phyloP scores from a whole-genome alignment of 1,284 basidiomycete species.

The Ganoderma lucidum region DNA sequence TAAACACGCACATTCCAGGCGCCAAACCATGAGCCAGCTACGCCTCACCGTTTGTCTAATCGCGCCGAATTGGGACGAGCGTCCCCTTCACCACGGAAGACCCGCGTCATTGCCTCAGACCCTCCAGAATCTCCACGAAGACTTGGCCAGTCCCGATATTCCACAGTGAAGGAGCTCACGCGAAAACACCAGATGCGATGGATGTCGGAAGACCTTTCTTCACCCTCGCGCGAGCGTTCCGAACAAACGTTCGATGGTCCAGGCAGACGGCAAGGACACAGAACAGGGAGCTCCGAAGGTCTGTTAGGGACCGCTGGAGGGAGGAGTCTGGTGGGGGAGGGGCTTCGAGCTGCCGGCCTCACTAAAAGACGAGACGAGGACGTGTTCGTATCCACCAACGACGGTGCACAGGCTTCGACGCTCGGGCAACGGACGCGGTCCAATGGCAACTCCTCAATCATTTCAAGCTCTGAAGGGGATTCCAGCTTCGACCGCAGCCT shows the following conservation, averaged over 20 bases:
- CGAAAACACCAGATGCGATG: conserved; percentile 60
- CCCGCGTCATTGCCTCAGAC: conserved; percentile 38
- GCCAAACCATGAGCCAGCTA: conserved; percentile 34
- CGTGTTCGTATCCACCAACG: conserved; percentile 44
- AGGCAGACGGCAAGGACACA: conserved; percentile 52
- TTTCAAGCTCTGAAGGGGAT: conserved; percentile 29
- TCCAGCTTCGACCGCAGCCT: conserved; percentile 20
- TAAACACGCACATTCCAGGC: conserved; percentile 14
- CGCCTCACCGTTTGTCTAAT: conserved; percentile 34
- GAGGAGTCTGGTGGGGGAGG: conserved; percentile 70
- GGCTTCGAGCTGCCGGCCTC: conserved; percentile 76
- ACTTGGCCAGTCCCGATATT: conserved; percentile 46
- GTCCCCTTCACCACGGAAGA: conserved; percentile 36
- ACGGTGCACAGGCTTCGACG: conserved; percentile 15
- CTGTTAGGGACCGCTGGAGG: conserved; percentile 52
- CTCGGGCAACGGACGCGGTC: conserved; percentile 34
- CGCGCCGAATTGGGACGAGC: conserved; percentile 31
- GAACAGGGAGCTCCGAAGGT: conserved; percentile 73
- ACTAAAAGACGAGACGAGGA: conserved; percentile 51
- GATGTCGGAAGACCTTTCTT: conserved; percentile 49
- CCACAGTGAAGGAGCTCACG: conserved; percentile 54
- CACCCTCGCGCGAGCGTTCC: conserved; percentile 40
- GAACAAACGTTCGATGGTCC: conserved; percentile 41
- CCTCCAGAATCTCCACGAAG: conserved; percentile 39
- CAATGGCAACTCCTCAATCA: conserved; percentile 33